phyloP scores from a whole-genome alignment of 2,329 filamentous ascomycete genomes.

The Akanthomyces lecanii region DNA sequence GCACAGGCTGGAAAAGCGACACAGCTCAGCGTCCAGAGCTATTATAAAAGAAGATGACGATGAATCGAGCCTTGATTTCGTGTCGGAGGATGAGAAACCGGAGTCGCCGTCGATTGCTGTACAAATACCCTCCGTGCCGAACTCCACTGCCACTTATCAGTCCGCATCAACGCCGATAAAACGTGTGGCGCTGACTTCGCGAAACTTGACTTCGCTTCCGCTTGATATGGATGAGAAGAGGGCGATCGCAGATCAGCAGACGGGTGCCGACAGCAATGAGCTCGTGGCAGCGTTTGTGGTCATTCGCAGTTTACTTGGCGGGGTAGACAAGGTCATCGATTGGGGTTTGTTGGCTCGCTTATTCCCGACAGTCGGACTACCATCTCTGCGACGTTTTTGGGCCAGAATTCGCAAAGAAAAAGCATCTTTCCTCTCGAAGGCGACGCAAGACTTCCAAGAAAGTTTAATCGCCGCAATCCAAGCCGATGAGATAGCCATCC shows the following conservation, averaged over 20 bases:
- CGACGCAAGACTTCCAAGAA: conserved; percentile 59
- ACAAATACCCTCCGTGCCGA: not conserved
- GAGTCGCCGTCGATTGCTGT: not conserved
- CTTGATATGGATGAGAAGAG: not conserved
- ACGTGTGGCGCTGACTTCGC: not conserved
- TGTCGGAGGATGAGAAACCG: not conserved
- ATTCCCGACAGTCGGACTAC: conserved; percentile 51
- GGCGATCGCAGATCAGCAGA: conserved; percentile 19
- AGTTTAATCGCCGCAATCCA: conserved; percentile 64
- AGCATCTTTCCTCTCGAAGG: conserved; percentile 48
- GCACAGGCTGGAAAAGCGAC: not conserved
- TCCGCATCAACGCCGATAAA: not conserved
- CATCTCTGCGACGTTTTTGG: conserved; percentile 54
- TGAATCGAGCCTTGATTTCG: not conserved
- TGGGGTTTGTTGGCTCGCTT: conserved; percentile 55
- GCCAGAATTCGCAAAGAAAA: conserved; percentile 46
- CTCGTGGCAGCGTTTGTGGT: conserved; percentile 56
- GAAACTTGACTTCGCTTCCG: not conserved
- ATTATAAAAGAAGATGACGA: not conserved
- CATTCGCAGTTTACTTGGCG: conserved; percentile 55
- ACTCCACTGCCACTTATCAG: not conserved
- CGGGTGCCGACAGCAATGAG: conserved; percentile 24
- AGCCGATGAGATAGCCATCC: conserved; percentile 51
- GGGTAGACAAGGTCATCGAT: conserved; percentile 55
- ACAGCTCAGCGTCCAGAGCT: not conserved